These are phyloP conservation scores for Aureobasidium melanogenum DNA, from an alignment of 2,329 filamentous ascomycete genomes.

Conservation along the genomic window DNA sequence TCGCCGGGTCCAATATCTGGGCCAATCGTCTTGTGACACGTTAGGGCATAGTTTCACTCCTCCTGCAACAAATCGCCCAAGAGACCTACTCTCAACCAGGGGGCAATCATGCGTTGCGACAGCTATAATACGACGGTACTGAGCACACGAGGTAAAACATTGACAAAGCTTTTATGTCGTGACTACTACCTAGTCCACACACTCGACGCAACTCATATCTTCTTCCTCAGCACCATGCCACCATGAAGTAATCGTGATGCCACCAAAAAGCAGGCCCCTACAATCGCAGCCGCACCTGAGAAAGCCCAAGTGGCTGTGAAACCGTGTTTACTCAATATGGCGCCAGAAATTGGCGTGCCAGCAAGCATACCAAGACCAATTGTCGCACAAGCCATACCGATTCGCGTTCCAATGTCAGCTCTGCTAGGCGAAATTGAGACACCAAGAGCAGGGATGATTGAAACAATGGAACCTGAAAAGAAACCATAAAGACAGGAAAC, in stretches of 20 bases:
- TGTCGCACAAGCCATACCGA: slow-evolving; percentile 28
- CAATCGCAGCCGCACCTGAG: background rate
- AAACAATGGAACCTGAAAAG: slow-evolving; percentile 27
- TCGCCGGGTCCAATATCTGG: too few relatives aligned
- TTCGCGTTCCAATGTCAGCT: slow-evolving; percentile 24
- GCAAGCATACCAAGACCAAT: slow-evolving; percentile 25
- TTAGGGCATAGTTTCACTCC: too few relatives aligned
- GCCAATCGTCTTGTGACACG: too few relatives aligned
- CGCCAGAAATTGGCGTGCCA: slow-evolving; percentile 28
- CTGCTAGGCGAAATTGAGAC: slow-evolving; percentile 25
- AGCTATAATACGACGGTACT: too few relatives aligned
- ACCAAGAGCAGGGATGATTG: slow-evolving; percentile 24
- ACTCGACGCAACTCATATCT: background rate
- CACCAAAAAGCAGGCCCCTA: background rate
- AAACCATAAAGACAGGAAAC: slow-evolving; percentile 29
- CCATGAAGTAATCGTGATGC: background rate
- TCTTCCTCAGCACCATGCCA: background rate
- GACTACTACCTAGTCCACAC: background rate
- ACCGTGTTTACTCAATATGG: slow-evolving; percentile 19
- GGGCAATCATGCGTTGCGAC: too few relatives aligned
- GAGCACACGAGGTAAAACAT: too few relatives aligned
- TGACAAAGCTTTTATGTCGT: background rate
- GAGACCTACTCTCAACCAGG: too few relatives aligned
- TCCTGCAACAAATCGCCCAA: too few relatives aligned
- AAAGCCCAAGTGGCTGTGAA: slow-evolving; percentile 5